phyloP scores from a whole-genome alignment of 768 basidiomycete genomes.

The Lentinula lateritia region DNA sequence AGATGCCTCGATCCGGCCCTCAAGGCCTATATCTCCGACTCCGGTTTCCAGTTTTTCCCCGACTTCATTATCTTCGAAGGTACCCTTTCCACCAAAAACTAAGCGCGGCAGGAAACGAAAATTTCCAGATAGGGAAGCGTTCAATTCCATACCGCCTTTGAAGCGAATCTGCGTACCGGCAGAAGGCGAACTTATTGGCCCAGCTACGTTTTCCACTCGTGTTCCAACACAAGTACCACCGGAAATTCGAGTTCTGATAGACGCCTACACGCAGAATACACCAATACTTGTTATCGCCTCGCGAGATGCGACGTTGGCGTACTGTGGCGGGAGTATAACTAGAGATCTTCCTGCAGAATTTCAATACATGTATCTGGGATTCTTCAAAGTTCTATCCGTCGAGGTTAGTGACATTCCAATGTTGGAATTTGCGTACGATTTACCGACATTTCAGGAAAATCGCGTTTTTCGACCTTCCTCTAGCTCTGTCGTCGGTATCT shows the following conservation, averaged over 20 bases:
- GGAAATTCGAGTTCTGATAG: constrained; percentile 37
- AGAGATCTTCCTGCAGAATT: constrained; percentile 27
- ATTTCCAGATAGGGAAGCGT: not conserved
- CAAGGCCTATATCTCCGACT: not conserved
- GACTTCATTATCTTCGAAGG: not conserved
- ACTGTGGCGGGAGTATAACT: constrained; percentile 20
- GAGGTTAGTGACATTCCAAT: constrained; percentile 15
- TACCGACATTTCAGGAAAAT: constrained; percentile 16
- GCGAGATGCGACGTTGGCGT: constrained; percentile 15
- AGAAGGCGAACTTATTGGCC: not conserved
- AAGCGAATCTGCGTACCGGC: not conserved
- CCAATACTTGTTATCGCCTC: constrained; percentile 40
- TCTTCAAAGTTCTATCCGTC: constrained; percentile 36
- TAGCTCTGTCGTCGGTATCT: not conserved
- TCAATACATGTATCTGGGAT: constrained; percentile 39
- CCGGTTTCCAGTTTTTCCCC: not conserved
- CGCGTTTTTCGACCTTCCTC: not conserved
- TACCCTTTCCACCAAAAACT: not conserved
- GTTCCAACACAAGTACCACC: constrained; percentile 27
- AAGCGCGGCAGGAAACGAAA: not conserved
- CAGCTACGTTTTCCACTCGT: not conserved
- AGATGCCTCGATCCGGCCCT: not conserved
- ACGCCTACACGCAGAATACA: constrained; percentile 28
- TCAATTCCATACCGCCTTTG: not conserved
- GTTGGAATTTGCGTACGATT: not conserved